Conservation (phyloP, 257 asterid genomes). For the Salvia miltiorrhiza region DNA sequence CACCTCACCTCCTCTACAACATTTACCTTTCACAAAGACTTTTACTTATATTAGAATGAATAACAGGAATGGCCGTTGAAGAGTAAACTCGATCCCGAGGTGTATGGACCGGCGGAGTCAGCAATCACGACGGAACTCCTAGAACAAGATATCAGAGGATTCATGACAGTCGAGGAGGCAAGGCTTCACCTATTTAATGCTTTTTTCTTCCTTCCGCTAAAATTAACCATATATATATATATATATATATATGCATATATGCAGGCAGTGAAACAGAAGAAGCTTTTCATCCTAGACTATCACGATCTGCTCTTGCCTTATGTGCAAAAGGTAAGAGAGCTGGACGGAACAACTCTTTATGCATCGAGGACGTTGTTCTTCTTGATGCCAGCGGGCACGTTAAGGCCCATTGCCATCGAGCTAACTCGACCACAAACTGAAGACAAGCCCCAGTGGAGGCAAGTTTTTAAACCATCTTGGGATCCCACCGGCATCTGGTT, state of each 20-base stretch:
- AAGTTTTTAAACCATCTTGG: conserved; percentile 42
- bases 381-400: conserved; percentile 39
- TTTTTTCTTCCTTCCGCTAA: too few species aligned
- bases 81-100: conserved; percentile 64
- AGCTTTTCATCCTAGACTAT: conserved; percentile 60
- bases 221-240: neutral
- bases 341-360: conserved; percentile 52
- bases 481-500: conserved; percentile 64
- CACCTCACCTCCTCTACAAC: too few species aligned
- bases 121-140: conserved; percentile 50
- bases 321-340: conserved; percentile 58
- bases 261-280: conserved; percentile 71
- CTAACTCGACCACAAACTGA: conserved; percentile 55
- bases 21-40: too few species aligned
- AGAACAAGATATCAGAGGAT: conserved; percentile 46
- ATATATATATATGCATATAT: too few species aligned
- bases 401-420: conserved; percentile 76
- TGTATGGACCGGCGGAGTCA: conserved; percentile 77
- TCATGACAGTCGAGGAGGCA: conserved; percentile 61
- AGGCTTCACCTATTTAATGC: neutral
- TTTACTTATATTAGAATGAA: neutral
- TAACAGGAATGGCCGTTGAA: conserved; percentile 76
- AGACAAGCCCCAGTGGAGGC: conserved; percentile 67
- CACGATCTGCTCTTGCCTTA: conserved; percentile 69
- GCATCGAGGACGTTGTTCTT: conserved; percentile 77